Evolutionary conservation across 2,329 filamentous ascomycete species (phyloP).

Genomic region (Xylaria sp.): DNA sequence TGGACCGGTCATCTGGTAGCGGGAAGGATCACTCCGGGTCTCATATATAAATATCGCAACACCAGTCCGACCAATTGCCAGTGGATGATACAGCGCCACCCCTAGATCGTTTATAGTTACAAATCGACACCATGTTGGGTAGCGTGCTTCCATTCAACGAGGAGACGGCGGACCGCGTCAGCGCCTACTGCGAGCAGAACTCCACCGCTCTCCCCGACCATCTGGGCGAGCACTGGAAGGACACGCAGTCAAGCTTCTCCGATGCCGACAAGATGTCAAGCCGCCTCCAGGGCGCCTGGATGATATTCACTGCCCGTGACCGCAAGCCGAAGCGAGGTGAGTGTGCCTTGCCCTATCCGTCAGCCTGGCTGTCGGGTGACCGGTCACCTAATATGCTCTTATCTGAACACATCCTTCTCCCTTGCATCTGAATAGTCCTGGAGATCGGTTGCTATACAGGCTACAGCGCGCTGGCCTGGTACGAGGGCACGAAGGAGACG

Average conservation of each 20-base stretch:
- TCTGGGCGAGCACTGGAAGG: conserved; percentile 21
- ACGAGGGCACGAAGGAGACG: conserved; percentile 34
- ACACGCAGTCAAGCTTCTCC: conserved; percentile 15
- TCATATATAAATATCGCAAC: neutral
- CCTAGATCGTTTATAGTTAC: neutral
- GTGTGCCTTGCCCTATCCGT: neutral
- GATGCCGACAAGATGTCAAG: conserved; percentile 28
- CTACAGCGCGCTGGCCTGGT: conserved; percentile 38
- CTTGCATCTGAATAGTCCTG: conserved; percentile 31
- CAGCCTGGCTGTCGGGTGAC: neutral
- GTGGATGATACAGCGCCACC: neutral
- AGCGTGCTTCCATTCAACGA: conserved; percentile 1
- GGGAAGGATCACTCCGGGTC: no score
- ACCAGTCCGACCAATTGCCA: neutral
- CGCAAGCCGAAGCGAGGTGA: conserved; percentile 18
- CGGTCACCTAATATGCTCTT: no score
- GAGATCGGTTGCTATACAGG: conserved; percentile 40
- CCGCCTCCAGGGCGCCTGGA: conserved; percentile 20
- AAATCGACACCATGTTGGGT: neutral
- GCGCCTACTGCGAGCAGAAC: conserved; percentile 20
- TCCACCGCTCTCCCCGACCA: conserved; percentile 17
- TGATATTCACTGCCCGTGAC: conserved; percentile 22
- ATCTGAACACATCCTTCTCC: neutral
- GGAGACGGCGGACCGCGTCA: conserved; percentile 22
- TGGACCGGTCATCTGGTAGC: no score